Conservation (phyloP, 768 basidiomycete species). For the Ramaria sp. region DNA sequence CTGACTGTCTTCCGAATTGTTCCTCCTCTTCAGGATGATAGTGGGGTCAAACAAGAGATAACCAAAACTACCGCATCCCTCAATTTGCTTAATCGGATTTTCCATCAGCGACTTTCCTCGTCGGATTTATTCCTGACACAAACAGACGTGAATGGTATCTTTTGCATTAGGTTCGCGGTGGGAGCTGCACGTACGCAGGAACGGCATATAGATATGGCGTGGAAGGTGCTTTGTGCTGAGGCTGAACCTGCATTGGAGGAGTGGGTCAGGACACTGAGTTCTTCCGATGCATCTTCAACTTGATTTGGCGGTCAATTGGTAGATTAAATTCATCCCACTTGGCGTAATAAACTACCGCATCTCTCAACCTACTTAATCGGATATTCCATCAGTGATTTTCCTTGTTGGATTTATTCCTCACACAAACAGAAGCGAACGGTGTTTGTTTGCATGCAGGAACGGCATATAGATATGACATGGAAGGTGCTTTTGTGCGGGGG, state of each 20-base stretch:
- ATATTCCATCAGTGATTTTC: no score
- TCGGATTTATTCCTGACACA: constrained; percentile 68
- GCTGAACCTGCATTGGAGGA: constrained; percentile 34
- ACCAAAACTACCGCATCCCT: constrained; percentile 10
- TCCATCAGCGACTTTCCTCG: constrained; percentile 46
- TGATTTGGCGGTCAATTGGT: no score
- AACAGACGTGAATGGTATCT: constrained; percentile 60
- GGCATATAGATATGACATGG: no score
- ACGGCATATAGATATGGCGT: constrained; percentile 51
- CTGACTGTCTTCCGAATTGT: constrained; percentile 67
- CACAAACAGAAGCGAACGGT: no score
- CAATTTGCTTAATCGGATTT: constrained; percentile 56
- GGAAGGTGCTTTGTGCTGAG: constrained; percentile 44
- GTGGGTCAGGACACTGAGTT: constrained; percentile 21
- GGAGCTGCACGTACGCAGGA: constrained; percentile 61
- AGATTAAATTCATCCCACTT: no score
- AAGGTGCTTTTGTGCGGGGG: no score
- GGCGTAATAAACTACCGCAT: no score
- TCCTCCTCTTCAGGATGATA: constrained; percentile 16
- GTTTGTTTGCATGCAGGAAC: no score
- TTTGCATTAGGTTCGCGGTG: constrained; percentile 69
- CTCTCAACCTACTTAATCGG: no score
- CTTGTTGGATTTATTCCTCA: no score
- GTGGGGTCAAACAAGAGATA: no score
- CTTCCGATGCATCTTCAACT: not conserved